These are phyloP conservation scores for Tinospora cordifolia DNA, from an alignment of 164 flowering plant species.

Conservation along the genomic window DNA sequence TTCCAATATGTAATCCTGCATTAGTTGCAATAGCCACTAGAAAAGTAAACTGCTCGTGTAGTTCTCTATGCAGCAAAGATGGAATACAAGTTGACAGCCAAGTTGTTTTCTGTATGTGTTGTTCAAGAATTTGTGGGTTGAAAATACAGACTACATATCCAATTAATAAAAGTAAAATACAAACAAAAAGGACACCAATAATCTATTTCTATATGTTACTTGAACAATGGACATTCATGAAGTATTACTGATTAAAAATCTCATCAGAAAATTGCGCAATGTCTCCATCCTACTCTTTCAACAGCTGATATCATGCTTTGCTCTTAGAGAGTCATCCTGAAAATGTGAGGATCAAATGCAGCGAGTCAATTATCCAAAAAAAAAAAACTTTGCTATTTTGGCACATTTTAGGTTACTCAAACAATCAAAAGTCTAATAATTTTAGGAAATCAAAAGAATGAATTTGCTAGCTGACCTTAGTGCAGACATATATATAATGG, in stretches of 20 bases:
- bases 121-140: neutral
- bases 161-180: neutral
- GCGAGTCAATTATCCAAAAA: neutral
- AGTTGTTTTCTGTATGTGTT: neutral
- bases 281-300: neutral
- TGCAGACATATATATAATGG: conserved; percentile 73
- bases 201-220: neutral
- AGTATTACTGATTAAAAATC: neutral
- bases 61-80: neutral
- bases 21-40: too few species aligned
- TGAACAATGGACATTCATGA: neutral
- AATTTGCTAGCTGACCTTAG: conserved; percentile 38
- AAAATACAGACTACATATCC: neutral
- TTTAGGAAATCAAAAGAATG: neutral
- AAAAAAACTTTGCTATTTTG: neutral
- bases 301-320: neutral
- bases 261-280: neutral
- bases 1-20: too few species aligned
- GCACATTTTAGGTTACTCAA: neutral
- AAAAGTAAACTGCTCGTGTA: too few species aligned
- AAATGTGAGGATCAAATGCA: neutral
- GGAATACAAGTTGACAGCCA: neutral
- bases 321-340: conserved; percentile 6
- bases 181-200: neutral
- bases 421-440: too few species aligned